Conservation (phyloP, 257 asterid species). For the Primulina eburnea region DNA sequence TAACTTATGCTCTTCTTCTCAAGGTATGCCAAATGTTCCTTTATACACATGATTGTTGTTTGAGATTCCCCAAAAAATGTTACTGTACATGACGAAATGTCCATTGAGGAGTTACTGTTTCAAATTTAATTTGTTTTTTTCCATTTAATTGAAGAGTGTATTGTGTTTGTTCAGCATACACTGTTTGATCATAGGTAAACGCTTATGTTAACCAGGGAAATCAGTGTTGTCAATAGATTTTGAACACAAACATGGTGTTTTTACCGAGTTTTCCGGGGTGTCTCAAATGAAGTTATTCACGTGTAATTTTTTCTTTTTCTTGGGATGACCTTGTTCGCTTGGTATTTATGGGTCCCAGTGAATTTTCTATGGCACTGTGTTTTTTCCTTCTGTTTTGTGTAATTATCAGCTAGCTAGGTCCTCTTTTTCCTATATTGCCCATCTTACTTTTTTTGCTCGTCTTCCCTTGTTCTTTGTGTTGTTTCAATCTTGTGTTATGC, state of each 20-base stretch:
- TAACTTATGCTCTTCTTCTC: conserved; percentile 69
- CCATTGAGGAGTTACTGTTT: neutral
- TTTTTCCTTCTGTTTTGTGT: conserved; percentile 13
- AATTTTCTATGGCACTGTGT: neutral
- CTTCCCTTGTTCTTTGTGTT: conserved; percentile 6
- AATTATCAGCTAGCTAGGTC: neutral
- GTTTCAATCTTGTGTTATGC: neutral
- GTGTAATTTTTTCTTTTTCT: neutral
- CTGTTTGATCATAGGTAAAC: conserved; percentile 3
- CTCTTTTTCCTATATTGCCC: neutral
- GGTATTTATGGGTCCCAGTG: neutral
- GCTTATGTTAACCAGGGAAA: conserved; percentile 9
- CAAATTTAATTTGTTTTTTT: neutral
- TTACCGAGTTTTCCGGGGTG: neutral
- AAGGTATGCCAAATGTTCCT: conserved; percentile 46
- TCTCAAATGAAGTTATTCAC: conserved; percentile 4
- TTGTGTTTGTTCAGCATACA: neutral
- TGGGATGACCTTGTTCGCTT: neutral
- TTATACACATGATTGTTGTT: conserved; percentile 10
- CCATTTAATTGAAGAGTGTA: neutral
- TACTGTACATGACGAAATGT: neutral
- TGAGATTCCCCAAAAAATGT: conserved; percentile 15
- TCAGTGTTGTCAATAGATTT: conserved; percentile 9
- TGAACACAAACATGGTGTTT: neutral
- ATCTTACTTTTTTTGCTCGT: neutral